A percentile compares a stretch with the other conserved stretches of the same genome.
These are phyloP conservation scores for Emmonsia crescens DNA, from an alignment of 2,329 filamentous ascomycete genomes.

Conservation along the genomic window DNA sequence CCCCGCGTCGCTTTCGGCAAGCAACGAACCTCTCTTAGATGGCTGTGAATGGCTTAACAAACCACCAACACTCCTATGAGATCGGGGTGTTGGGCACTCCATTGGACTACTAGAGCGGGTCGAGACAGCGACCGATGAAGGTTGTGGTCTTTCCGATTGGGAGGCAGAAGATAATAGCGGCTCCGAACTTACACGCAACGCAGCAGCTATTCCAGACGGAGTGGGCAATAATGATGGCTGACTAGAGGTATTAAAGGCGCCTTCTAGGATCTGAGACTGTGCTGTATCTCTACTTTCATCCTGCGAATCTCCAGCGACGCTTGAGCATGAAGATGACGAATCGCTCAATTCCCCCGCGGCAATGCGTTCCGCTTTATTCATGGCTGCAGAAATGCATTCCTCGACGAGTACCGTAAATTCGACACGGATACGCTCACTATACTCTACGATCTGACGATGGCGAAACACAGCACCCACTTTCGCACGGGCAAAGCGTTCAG, in stretches of 20 bases:
- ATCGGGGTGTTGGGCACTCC: conserved; percentile 84
- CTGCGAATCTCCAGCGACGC: conserved; percentile 29
- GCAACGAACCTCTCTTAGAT: conserved; percentile 64
- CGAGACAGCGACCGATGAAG: conserved; percentile 58
- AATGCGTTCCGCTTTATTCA: conserved; percentile 80
- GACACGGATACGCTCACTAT: conserved; percentile 86
- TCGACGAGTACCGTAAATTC: conserved; percentile 90
- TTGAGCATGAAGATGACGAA: conserved; percentile 45
- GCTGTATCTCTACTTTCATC: conserved; percentile 42
- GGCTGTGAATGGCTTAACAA: conserved; percentile 47
- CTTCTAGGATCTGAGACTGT: background rate
- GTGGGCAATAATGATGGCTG: background rate
- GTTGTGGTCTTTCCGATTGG: conserved; percentile 34
- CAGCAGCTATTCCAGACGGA: background rate
- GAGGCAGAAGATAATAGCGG: conserved; percentile 29
- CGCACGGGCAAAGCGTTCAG: conserved; percentile 67
- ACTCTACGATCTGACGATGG: conserved; percentile 87
- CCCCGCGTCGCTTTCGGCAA: conserved; percentile 76
- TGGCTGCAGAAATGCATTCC: conserved; percentile 85
- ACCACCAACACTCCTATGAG: conserved; percentile 53
- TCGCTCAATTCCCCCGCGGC: conserved; percentile 76
- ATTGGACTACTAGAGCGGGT: conserved; percentile 81
- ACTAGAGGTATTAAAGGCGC: background rate
- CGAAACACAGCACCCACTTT: conserved; percentile 92
- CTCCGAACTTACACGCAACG: conserved; percentile 43